phyloP scores from a whole-genome alignment of 2,329 filamentous ascomycete genomes.

The Sordariomycetes sp. region DNA sequence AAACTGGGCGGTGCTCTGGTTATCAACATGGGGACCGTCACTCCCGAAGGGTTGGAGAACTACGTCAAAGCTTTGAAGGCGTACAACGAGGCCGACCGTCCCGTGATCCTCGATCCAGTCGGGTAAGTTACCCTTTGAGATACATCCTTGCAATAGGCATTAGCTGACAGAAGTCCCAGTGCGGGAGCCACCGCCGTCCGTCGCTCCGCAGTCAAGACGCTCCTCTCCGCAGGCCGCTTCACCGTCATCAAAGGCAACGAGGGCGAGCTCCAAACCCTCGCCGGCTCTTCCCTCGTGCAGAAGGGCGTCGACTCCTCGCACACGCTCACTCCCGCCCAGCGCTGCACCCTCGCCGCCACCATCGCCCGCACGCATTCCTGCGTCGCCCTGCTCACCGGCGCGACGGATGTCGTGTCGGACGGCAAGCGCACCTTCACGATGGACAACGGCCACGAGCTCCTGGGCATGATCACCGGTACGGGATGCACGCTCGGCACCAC shows the following conservation, averaged over 20 bases:
- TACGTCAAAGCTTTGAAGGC: slow-evolving; percentile 67
- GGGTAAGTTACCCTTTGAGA: slow-evolving; percentile 44
- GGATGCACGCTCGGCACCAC: slow-evolving; percentile 82
- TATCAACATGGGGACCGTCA: slow-evolving; percentile 92
- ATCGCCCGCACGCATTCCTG: slow-evolving; percentile 63
- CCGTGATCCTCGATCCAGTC: slow-evolving; percentile 82
- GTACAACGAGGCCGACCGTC: slow-evolving; percentile 69
- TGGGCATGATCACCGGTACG: slow-evolving; percentile 66
- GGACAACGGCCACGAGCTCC: slow-evolving; percentile 64
- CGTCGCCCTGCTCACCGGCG: slow-evolving; percentile 75
- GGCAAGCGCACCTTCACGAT: slow-evolving; percentile 59
- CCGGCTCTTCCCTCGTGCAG: slow-evolving; percentile 48
- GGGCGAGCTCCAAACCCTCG: slow-evolving; percentile 70
- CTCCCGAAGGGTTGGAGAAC: slow-evolving; percentile 61
- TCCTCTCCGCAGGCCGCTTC: slow-evolving; percentile 69
- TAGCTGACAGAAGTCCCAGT: slow-evolving; percentile 20
- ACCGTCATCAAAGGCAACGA: slow-evolving; percentile 93
- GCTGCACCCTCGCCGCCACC: slow-evolving; percentile 52
- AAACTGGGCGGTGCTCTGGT: slow-evolving; percentile 70
- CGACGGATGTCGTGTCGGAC: slow-evolving; percentile 68
- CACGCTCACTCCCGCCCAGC: slow-evolving; percentile 37
- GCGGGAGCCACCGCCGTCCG: slow-evolving; percentile 74
- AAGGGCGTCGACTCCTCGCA: slow-evolving; percentile 76
- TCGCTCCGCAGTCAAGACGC: slow-evolving; percentile 57
- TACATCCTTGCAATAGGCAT: too few relatives aligned